Conservation (phyloP, 2,329 filamentous ascomycete species). For the Blastomyces emzantsi region DNA sequence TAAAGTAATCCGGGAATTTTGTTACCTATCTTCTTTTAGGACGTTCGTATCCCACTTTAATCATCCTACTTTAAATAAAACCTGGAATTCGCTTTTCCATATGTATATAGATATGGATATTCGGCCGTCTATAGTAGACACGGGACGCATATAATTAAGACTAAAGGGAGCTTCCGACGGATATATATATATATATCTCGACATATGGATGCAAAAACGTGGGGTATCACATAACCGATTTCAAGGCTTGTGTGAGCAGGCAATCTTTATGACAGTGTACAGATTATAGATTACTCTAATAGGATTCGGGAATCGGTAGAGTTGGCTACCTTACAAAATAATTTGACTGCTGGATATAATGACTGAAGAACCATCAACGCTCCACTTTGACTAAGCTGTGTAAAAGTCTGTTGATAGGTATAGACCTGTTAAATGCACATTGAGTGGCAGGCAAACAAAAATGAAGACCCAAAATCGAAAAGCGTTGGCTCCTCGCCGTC, state of each 20-base stretch:
- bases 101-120: not conserved
- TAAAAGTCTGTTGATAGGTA: not conserved
- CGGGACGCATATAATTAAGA: too few species aligned
- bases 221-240: not conserved
- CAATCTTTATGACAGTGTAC: not conserved
- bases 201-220: not conserved
- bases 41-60: not conserved
- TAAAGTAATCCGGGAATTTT: slow-evolving; percentile 41
- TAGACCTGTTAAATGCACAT: not conserved
- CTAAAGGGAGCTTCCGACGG: not conserved
- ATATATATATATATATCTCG: not conserved
- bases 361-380: not conserved
- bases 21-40: not conserved
- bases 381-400: not conserved
- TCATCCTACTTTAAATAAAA: not conserved
- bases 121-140: not conserved
- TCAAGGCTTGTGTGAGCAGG: not conserved
- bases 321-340: not conserved
- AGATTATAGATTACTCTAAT: not conserved
- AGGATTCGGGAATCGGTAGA: not conserved
- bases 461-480: not conserved
- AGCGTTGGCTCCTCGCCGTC: not conserved
- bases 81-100: not conserved
- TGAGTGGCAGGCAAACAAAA: not conserved
- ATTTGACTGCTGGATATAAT: not conserved